Conservation (phyloP, 768 basidiomycete genomes). For the Mycena crocata region DNA sequence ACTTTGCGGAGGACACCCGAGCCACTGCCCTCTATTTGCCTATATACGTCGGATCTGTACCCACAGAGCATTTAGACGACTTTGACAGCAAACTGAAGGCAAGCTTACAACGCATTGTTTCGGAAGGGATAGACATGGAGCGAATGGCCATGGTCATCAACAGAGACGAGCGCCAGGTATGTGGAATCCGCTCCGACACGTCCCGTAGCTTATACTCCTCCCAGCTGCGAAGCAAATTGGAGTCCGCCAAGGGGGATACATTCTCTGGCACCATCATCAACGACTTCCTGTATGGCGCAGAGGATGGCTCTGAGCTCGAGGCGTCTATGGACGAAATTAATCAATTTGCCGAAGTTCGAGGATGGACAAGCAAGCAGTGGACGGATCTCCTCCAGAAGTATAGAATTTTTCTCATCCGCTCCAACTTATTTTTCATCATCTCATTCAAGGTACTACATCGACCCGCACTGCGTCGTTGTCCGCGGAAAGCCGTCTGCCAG, state of each 20-base stretch:
- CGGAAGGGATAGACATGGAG: slow-evolving; percentile 88
- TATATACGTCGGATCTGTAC: slow-evolving; percentile 86
- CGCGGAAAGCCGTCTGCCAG: slow-evolving; percentile 89
- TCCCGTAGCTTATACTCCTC: slow-evolving; percentile 17
- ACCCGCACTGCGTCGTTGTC: slow-evolving; percentile 79
- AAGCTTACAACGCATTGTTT: slow-evolving; percentile 75
- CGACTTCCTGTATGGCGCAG: slow-evolving; percentile 88
- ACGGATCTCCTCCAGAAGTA: slow-evolving; percentile 78
- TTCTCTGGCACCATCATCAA: slow-evolving; percentile 81
- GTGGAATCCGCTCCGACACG: slow-evolving; percentile 17
- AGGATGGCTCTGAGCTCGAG: slow-evolving; percentile 83
- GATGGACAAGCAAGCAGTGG: slow-evolving; percentile 86
- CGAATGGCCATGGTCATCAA: slow-evolving; percentile 89
- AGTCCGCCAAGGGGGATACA: slow-evolving; percentile 84
- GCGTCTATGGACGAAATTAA: slow-evolving; percentile 82
- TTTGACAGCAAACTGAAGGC: slow-evolving; percentile 77
- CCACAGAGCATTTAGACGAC: slow-evolving; percentile 78
- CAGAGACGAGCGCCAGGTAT: slow-evolving; percentile 88
- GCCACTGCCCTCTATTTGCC: slow-evolving; percentile 79
- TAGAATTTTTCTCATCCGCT: slow-evolving; percentile 35
- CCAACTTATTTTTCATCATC: slow-evolving; percentile 11
- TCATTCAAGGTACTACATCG: slow-evolving; percentile 77
- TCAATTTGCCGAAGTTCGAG: slow-evolving; percentile 72
- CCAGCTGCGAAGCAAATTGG: slow-evolving; percentile 85
- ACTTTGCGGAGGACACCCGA: slow-evolving; percentile 82